Evolutionary conservation across 495 filamentous ascomycete species (phyloP), one percentile per base, ranked within the genome.

Genomic region (Hypoxylon perforatum): DNA sequence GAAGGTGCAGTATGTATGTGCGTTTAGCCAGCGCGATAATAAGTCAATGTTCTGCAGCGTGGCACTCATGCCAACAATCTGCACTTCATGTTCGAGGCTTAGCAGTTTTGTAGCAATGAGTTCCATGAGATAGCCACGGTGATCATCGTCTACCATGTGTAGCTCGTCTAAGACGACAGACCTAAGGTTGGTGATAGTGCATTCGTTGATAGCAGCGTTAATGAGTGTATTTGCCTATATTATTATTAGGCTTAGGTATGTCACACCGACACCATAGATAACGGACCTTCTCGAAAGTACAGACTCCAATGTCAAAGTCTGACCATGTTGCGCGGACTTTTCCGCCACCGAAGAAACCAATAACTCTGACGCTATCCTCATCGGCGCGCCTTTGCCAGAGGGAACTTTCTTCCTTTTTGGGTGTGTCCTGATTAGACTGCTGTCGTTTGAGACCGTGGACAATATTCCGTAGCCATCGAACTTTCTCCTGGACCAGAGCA

Each of bases 41-140:
- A 89, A 67, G 28, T 86, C 77, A 3, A 87, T 87, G 57, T 94
- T 93, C 90, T 92, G 55, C 30, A 94, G 74, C 2, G 92, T 94
- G 14, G 92, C 91, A 61, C 91, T 93, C 92, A 94, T 94, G 59
- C 88, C 91, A 52, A 94, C 80, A 21, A 95, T 87, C 65, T 95
- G 92, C 22, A 92, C 84, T 41, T 81, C 78, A 59, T 90, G 84
- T 39, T 86, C 89, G 10, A 94, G 77, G 51, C 89, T 84, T 6
- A 94, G 74, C 21, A 94, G 70, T 62, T 95, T 95, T 3, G 91
- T 91, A 4, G 88, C 86, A 78, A 94, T 86, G n/a, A 94, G 76
- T 73, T 95, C 92, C 52, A 95, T 78, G 0, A 94, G 81, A 68
- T 93, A 93, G 4, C 92, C 92, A n/a, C 92, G 87, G 67, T 86